Conservation (phyloP, 352 stramenopile genomes). For the Phytophthora multivora region DNA sequence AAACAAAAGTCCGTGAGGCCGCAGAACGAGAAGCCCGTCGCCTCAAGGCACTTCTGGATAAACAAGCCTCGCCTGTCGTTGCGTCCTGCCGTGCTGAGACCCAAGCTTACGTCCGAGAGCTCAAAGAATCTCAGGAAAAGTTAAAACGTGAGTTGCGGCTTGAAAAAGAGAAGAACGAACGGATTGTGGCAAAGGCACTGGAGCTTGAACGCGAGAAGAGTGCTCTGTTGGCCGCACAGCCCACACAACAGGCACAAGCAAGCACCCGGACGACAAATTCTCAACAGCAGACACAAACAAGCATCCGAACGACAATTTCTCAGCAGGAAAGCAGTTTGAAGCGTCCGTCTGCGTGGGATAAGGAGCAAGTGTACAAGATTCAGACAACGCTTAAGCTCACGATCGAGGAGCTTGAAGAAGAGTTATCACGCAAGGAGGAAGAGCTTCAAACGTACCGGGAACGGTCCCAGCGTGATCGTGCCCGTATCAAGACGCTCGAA, state of each 20-base stretch:
- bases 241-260: conserved; percentile 12
- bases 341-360: conserved; percentile 60
- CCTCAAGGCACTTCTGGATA: conserved; percentile 68
- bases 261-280: conserved; percentile 3
- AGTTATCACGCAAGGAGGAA: conserved; percentile 69
- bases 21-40: conserved; percentile 75
- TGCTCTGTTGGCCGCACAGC: conserved; percentile 35
- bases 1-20: conserved; percentile 73
- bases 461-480: conserved; percentile 55
- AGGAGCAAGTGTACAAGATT: conserved; percentile 75
- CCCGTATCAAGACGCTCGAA: conserved; percentile 62
- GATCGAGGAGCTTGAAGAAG: conserved; percentile 83
- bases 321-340: conserved; percentile 13
- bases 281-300: conserved; percentile 14
- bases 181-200: conserved; percentile 64
- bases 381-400: conserved; percentile 70
- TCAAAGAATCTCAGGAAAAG: conserved; percentile 64
- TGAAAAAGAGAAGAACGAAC: conserved; percentile 82
- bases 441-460: conserved; percentile 55
- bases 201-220: conserved; percentile 79
- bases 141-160: conserved; percentile 65
- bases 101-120: conserved; percentile 64
- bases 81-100: conserved; percentile 61
- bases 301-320: background rate
- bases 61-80: conserved; percentile 53